Base-by-base conservation (phyloP, 805 yeast species). In the Yamadazyma scolyti region DNA sequence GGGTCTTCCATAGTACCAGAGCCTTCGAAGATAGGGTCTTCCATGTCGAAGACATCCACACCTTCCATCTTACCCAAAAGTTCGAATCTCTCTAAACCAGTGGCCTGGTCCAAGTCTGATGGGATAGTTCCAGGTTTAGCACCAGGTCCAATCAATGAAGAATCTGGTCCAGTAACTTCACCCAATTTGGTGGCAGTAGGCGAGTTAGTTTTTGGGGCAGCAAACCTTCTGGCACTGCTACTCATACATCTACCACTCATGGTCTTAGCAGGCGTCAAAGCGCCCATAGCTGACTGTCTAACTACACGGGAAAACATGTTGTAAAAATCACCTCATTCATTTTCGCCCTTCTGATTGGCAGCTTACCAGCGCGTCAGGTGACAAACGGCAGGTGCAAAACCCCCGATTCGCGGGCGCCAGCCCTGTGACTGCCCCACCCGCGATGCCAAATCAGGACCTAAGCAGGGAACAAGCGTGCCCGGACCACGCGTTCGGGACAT, bases 51-150 rank as follows among this genome's bases (percentile, higher is more conserved):
- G 43, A 93, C 75, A 52, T 93, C 97, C 47, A 90, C 75, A 76
- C 98, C 98, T 65, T 89, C 96, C 58, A 85, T 69, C 66, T 87
- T 84, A 70, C 94, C 97, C 54, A 93, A 77, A 49, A 84, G 62
- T 75, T 93, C 98, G 48, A 89, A 74, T 79, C 98, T 88, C 68
- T 85, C 97, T 56, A 90, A 72, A 83, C 98, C 98, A 30, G 98
- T 93, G 52, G 97, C 88, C 72, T 90, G 97, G 54, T 93, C 96
- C 47, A 85, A 58, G 63, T 89, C 96, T 39, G 95, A 79, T 61
- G 97, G 97, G 56, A 93, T 81, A 30, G 81, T 71, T 47, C 90
- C 95, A 48, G 75, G 73, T 47, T 70, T 64, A 45, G 95, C 95
- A 77, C 97, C 97, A 34, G 83, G 79, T 62, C 97, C 96, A 48